Base-by-base conservation (phyloP, 140 eudicot species). In the Cichorium intybus region DNA sequence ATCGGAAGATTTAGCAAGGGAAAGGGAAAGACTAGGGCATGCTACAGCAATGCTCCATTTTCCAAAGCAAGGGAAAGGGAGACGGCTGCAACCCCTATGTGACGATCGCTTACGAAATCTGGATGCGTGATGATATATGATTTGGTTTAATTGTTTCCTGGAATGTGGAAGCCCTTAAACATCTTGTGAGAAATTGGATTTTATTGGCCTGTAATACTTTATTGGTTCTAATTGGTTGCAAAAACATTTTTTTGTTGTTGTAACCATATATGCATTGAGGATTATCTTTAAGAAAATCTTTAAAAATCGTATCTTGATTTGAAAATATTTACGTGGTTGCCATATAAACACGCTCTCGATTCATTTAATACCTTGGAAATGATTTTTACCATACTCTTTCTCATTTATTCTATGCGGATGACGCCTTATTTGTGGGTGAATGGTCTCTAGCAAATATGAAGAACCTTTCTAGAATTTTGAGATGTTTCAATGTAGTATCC, bases 51-150 rank as follows among this genome's bases (percentile, higher is more conserved):
- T 29, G 69, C 57, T 46, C 57, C 69, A 46, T 69, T 45, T 45
- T 17, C 47, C 67, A 57, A 28, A 18, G 3, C 9, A 24, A 18
- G 26, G 39, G 58, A 21, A 22, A 28, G 49, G 49, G 51, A 59
- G 66, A 73, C 54, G 68, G 45, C 69, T 48, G 55, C 20, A 60
- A 50, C 45, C 60, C 60, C 37, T 20, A 58, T 45, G 61, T 48
- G 6, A 43, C 35, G 66, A 37, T 60, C 53, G 34, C 52, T 22
- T 60, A 8, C 71, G 62, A 55, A 14, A 53, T 17, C 37, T 31
- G 17, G 70, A 45, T 49, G 70, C 47, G 7, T 59, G 65, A 58
- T n/a, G 45, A 27, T 33, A 46, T 8, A 10, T 35, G 66, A 43
- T 29, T 57, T 31, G 23, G 18, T 57, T 57, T 57, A 4, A 17